A percentile compares a stretch with the other conserved stretches of the same genome.
Evolutionary conservation across 2,329 filamentous ascomycete species (phyloP).

Genomic region (Colletotrichum tropicicola): DNA sequence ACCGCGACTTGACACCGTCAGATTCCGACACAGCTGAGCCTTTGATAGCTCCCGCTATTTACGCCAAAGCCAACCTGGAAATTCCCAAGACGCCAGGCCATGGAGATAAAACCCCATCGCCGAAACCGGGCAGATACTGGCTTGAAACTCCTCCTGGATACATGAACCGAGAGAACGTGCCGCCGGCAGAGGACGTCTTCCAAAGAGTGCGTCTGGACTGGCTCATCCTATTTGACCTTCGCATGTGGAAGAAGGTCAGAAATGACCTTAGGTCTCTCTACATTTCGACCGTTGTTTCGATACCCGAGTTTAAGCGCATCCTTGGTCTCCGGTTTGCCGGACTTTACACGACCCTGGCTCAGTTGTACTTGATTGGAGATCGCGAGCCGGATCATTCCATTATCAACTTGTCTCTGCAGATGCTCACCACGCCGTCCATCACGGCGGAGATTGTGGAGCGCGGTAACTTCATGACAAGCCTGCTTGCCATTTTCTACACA

Average conservation of each 20-base stretch:
- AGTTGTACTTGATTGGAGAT: constrained; percentile 95
- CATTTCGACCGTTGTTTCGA: constrained; percentile 94
- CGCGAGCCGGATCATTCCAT: constrained; percentile 98
- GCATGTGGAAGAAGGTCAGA: constrained; percentile 96
- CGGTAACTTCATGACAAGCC: constrained; percentile 93
- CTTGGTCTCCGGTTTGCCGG: constrained; percentile 93
- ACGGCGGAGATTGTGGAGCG: constrained; percentile 94
- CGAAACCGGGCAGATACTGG: constrained; percentile 85
- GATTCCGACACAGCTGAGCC: constrained; percentile 78
- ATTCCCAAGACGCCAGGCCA: constrained; percentile 84
- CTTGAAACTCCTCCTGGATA: constrained; percentile 80
- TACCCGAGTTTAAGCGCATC: constrained; percentile 95
- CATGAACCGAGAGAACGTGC: constrained; percentile 67
- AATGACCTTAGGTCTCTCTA: constrained; percentile 92
- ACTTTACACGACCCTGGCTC: constrained; percentile 91
- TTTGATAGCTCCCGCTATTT: constrained; percentile 68
- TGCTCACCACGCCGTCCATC: constrained; percentile 96
- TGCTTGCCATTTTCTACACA: constrained; percentile 96
- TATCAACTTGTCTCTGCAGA: constrained; percentile 95
- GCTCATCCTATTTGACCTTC: constrained; percentile 91
- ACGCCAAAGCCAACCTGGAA: constrained; percentile 71
- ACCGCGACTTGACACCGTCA: constrained; percentile 73
- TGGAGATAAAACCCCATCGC: constrained; percentile 55
- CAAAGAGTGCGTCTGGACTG: constrained; percentile 91
- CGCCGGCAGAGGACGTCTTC: constrained; percentile 86